Evolutionary conservation across 306 rosid species (phyloP).

Genomic region (Prunus persica): Prunus_persica_NCBIv2 NC_034016.1:19679001-19679500

Average conservation of each 20-base stretch:
- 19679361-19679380: background rate
- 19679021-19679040: conserved; percentile 24
- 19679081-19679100: conserved; percentile 25
- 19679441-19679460: background rate
- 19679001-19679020: conserved; percentile 25
- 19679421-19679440: too few relatives aligned
- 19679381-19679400: background rate
- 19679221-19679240: background rate
- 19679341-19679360: background rate
- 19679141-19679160: conserved; percentile 25
- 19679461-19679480: background rate
- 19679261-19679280: conserved; percentile 21
- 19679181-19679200: background rate
- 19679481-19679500: background rate
- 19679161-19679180: background rate
- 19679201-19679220: background rate
- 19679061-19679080: conserved; percentile 24
- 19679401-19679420: background rate
- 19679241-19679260: conserved; percentile 5
- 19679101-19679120: conserved; percentile 18
- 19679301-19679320: conserved; percentile 25
- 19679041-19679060: conserved; percentile 18
- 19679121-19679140: conserved; percentile 30
- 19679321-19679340: conserved; percentile 25
- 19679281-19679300: conserved; percentile 14